phyloP scores from a whole-genome alignment of 192 early-diverging fungal species.

The Polychytrium aggregatum region DNA sequence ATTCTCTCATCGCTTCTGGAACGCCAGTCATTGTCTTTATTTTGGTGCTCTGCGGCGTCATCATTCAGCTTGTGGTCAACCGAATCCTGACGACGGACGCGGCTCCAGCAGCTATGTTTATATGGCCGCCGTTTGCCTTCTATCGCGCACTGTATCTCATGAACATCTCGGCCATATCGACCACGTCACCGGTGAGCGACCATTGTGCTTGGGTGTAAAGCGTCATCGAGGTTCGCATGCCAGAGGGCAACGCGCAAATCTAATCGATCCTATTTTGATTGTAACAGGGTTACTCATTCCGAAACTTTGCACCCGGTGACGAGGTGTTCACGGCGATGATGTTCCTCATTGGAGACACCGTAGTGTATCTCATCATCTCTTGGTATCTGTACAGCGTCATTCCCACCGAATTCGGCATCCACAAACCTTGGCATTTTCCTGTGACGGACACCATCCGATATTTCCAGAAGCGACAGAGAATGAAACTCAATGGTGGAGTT shows the following conservation, averaged over 20 bases:
- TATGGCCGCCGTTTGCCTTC: slow-evolving; percentile 73
- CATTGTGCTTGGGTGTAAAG: not conserved
- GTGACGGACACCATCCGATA: slow-evolving; percentile 20
- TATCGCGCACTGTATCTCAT: slow-evolving; percentile 46
- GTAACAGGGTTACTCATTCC: no score
- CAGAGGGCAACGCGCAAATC: no score
- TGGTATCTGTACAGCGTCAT: slow-evolving; percentile 34
- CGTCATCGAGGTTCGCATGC: no score
- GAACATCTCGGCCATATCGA: slow-evolving; percentile 34
- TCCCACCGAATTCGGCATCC: slow-evolving; percentile 54
- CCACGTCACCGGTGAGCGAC: slow-evolving; percentile 9
- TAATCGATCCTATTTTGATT: no score
- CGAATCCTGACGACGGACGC: slow-evolving; percentile 18
- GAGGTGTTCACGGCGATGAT: slow-evolving; percentile 45
- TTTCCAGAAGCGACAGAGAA: slow-evolving; percentile 12
- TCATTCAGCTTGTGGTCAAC: slow-evolving; percentile 42
- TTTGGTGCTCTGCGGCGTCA: slow-evolving; percentile 51
- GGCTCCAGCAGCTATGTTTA: slow-evolving; percentile 34
- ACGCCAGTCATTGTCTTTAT: slow-evolving; percentile 49
- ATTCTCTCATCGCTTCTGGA: no score
- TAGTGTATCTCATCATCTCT: slow-evolving; percentile 32
- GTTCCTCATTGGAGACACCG: slow-evolving; percentile 35
- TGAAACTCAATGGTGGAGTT: slow-evolving; percentile 9
- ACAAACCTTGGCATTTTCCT: slow-evolving; percentile 53
- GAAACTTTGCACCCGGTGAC: slow-evolving; percentile 33